Base-by-base conservation (phyloP, 2,329 filamentous ascomycete species). In the Saccharata proteae region DNA sequence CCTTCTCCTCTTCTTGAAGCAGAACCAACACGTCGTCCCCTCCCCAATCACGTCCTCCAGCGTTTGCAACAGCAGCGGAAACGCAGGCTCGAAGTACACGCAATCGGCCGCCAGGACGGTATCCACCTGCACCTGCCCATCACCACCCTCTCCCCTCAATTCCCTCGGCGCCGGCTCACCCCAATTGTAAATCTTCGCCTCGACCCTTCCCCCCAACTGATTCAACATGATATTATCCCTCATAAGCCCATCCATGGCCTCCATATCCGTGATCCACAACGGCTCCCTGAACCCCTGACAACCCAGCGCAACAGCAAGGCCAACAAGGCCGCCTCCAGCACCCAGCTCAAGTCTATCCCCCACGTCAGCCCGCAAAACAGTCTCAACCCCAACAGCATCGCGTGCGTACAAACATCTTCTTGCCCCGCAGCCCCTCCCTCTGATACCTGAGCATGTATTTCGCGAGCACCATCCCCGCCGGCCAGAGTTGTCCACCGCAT, bases 61-160 rank as follows among this genome's bases (percentile, higher is more conserved):
- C 5, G 88, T 96, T 40, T 74, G 62, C 48, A 90, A 69, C 27
- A 98, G 68, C 19, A 94, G 65, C 17, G 88, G 86, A 49, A 96
- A 96, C 1, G 90, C 83, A 3, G 88, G 85, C 57, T 96, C 90
- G 54, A 93, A 93, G 62, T 96, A 98, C 29, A 93, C 85, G 58
- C 88, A 96, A 55, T 96, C 90, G 23, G 86, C 88, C 3, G 90
- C 90, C n/a, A 96, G 69, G 34, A 98, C 76, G 34, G 93, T 65
- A 46, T 86, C 75, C 12, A 85, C 83, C 39, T 71, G 70, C 43
- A 65, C 63, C 33, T 65, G 56, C n/a, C n/a, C n/a, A n/a, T n/a
- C n/a, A n/a, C n/a, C n/a, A n/a, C n/a, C n/a, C n/a, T n/a, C n/a
- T n/a, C n/a, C n/a, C n/a, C n/a, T n/a, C 30, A 62, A 39, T 34